These are phyloP conservation scores for Chrysoporthe austroafricana DNA, from an alignment of 2,329 filamentous ascomycete species.

Conservation along the genomic window DNA sequence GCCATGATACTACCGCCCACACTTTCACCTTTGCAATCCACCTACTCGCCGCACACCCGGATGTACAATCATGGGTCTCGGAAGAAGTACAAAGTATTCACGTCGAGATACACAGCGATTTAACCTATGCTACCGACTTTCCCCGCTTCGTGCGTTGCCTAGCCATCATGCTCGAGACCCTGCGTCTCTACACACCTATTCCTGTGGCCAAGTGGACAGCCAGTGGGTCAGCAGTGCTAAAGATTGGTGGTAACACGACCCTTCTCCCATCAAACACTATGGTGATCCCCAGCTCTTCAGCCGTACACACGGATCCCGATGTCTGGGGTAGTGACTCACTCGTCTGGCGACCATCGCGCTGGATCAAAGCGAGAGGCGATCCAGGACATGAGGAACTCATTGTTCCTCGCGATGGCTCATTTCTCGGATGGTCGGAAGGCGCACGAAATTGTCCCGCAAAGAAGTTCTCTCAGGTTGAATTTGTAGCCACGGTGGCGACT, in stretches of 20 bases:
- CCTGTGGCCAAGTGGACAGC: conserved; percentile 10
- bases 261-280: conserved; percentile 32
- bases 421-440: conserved; percentile 38
- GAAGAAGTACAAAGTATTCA: conserved; percentile 42
- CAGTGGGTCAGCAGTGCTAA: not conserved
- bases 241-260: conserved; percentile 29
- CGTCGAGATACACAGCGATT: conserved; percentile 30
- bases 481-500: conserved; percentile 36
- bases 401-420: conserved; percentile 27
- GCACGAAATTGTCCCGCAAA: conserved; percentile 35
- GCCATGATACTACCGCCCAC: conserved; percentile 55
- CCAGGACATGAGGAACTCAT: conserved; percentile 23
- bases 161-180: conserved; percentile 46
- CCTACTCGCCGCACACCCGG: conserved; percentile 48
- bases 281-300: conserved; percentile 29
- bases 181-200: conserved; percentile 46
- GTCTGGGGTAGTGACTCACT: conserved; percentile 35
- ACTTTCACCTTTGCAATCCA: conserved; percentile 46
- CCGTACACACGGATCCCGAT: conserved; percentile 34
- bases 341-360: conserved; percentile 35
- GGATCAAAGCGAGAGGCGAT: conserved; percentile 26
- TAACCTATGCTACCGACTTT: conserved; percentile 42
- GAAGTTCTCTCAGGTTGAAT: conserved; percentile 42
- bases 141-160: conserved; percentile 46
- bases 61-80: conserved; percentile 49